A percentile compares a stretch with the other conserved stretches of the same genome.
Evolutionary conservation across 768 basidiomycete species (phyloP).

Genomic region (Xerocomus brunneocitrinus): DNA sequence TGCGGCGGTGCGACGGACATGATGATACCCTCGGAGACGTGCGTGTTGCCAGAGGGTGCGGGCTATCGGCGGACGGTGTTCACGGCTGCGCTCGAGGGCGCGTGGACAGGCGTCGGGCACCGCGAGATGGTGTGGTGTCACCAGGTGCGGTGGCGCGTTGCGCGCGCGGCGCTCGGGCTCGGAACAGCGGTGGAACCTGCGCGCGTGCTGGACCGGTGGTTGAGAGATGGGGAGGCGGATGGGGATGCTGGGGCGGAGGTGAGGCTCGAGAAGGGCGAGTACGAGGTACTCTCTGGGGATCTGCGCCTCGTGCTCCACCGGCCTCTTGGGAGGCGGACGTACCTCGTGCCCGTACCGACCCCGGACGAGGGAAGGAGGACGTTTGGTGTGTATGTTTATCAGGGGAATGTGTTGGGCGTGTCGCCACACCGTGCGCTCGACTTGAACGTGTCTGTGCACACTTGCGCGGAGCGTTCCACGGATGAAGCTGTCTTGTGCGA

Average conservation of each 20-base stretch:
- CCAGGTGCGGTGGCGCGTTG: slow-evolving; percentile 88
- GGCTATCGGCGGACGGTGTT: slow-evolving; percentile 64
- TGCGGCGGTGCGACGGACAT: slow-evolving; percentile 91
- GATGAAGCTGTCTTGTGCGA: slow-evolving; percentile 33
- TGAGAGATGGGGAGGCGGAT: slow-evolving; percentile 53
- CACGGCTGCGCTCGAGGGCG: slow-evolving; percentile 82
- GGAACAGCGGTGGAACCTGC: slow-evolving; percentile 33
- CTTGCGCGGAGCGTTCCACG: slow-evolving; percentile 35
- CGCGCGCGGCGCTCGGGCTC: slow-evolving; percentile 72
- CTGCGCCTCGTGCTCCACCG: slow-evolving; percentile 40
- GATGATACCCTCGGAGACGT: slow-evolving; percentile 89
- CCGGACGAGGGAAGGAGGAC: slow-evolving; percentile 15
- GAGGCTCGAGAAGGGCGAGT: slow-evolving; percentile 15
- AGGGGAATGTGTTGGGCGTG: slow-evolving; percentile 49
- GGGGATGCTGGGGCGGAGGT: slow-evolving; percentile 6
- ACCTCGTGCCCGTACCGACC: slow-evolving; percentile 44
- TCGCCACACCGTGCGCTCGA: slow-evolving; percentile 45
- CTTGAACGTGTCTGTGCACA: slow-evolving; percentile 44
- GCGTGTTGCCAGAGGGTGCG: slow-evolving; percentile 46
- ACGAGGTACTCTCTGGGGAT: slow-evolving; percentile 36
- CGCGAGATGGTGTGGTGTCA: slow-evolving; percentile 99
- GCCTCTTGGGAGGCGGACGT: slow-evolving; percentile 41
- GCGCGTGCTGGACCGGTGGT: slow-evolving; percentile 55
- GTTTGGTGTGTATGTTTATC: slow-evolving; percentile 57
- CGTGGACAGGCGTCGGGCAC: slow-evolving; percentile 95